Evolutionary conservation across 2,329 filamentous ascomycete genomes (phyloP).

Genomic region (Massarina eburnea): DNA sequence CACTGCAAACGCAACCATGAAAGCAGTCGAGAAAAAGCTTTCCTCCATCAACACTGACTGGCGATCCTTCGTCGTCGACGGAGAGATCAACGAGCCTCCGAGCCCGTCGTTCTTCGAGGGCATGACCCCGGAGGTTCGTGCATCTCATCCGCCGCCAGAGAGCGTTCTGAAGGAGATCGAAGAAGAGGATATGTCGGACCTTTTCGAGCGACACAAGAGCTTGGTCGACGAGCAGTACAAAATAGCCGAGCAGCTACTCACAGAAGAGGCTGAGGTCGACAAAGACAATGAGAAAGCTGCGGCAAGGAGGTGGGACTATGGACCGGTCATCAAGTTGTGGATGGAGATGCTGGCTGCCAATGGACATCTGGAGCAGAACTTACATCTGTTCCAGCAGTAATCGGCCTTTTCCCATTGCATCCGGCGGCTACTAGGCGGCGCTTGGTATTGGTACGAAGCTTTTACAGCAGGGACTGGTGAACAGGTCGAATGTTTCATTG

Average conservation of each 20-base stretch:
- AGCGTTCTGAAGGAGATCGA: constrained; percentile 18
- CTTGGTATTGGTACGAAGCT: no score
- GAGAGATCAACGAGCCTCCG: constrained; percentile 17
- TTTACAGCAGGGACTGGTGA: no score
- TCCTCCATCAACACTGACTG: constrained; percentile 46
- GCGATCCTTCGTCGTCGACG: constrained; percentile 39
- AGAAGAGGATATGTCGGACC: constrained; percentile 16
- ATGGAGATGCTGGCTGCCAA: constrained; percentile 69
- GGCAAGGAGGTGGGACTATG: constrained; percentile 67
- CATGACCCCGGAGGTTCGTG: constrained; percentile 18
- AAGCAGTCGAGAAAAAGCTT: constrained; percentile 45
- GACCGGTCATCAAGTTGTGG: constrained; percentile 69
- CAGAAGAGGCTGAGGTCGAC: constrained; percentile 50
- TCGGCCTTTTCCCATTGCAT: neutral
- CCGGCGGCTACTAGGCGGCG: neutral
- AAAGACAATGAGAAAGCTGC: constrained; percentile 57
- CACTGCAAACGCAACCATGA: constrained; percentile 50
- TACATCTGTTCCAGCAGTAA: constrained; percentile 17
- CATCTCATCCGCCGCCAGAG: constrained; percentile 12
- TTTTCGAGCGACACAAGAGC: constrained; percentile 21
- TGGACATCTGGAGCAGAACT: constrained; percentile 53
- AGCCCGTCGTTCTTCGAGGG: constrained; percentile 17
- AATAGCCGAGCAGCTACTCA: constrained; percentile 45
- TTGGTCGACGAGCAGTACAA: constrained; percentile 25
- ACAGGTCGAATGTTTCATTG: neutral